Conservation (phyloP, 2,329 filamentous ascomycete species). For the Clarireedia homoeocarpa region DNA sequence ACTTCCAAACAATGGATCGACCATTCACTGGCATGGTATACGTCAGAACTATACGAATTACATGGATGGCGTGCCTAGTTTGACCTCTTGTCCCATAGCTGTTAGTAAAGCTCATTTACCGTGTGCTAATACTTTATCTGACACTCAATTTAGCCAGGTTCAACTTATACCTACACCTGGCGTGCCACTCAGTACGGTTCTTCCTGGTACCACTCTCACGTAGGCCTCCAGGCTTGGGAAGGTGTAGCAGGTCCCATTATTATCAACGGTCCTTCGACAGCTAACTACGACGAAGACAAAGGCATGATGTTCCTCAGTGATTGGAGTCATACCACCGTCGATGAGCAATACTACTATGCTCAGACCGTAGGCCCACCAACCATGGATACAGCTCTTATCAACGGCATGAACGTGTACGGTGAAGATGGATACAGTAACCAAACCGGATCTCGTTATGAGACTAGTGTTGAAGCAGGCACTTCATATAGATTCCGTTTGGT, state of each 20-base stretch:
- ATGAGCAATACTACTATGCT: conserved; percentile 15
- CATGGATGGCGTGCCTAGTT: conserved; percentile 35
- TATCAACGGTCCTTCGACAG: conserved; percentile 50
- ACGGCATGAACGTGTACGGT: conserved; percentile 15
- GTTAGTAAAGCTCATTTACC: neutral
- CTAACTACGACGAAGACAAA: conserved; percentile 54
- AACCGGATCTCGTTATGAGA: conserved; percentile 17
- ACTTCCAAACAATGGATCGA: conserved; percentile 31
- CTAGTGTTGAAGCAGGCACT: conserved; percentile 31
- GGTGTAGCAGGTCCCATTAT: conserved; percentile 52
- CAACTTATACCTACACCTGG: conserved; percentile 16
- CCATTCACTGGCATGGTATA: conserved; percentile 41
- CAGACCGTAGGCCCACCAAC: conserved; percentile 18
- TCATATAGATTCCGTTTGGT: conserved; percentile 39
- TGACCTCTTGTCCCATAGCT: conserved; percentile 58
- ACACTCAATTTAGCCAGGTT: neutral
- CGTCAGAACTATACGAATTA: conserved; percentile 34
- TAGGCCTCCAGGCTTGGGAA: conserved; percentile 40
- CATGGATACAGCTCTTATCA: conserved; percentile 28
- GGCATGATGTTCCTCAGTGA: conserved; percentile 38
- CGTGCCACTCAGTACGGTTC: conserved; percentile 32
- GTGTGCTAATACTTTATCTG: neutral
- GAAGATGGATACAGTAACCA: conserved; percentile 8
- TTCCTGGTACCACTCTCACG: conserved; percentile 55
- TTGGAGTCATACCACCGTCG: conserved; percentile 25